Evolutionary conservation across 2,329 filamentous ascomycete genomes (phyloP).

Genomic region (Cladophialophora yegresii): DNA sequence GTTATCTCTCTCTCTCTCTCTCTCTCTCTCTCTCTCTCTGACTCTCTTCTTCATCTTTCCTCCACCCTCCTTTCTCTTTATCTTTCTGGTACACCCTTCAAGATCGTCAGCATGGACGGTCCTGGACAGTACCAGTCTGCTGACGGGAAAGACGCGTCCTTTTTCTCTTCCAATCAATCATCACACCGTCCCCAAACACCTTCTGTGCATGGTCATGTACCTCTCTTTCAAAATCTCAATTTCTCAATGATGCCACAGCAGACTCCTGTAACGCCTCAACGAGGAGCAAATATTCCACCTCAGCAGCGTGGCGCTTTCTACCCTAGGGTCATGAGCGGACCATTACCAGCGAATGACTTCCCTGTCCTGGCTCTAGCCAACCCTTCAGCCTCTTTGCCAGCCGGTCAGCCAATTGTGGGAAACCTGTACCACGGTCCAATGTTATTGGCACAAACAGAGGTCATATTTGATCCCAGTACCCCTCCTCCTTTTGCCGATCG

Average conservation of each 20-base stretch:
- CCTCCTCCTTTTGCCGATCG: slow-evolving; percentile 35
- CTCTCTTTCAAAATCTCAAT: background rate
- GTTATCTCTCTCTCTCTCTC: background rate
- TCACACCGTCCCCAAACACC: slow-evolving; percentile 1
- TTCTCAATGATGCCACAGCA: background rate
- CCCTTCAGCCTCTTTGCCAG: background rate
- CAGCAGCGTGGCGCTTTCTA: background rate
- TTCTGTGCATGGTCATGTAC: background rate
- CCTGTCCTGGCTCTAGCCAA: background rate
- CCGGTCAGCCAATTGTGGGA: background rate
- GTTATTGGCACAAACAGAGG: background rate
- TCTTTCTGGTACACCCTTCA: slow-evolving; percentile 4
- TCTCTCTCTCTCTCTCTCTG: background rate
- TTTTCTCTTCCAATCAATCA: background rate
- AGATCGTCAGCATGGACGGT: slow-evolving; percentile 17
- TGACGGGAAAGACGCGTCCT: background rate
- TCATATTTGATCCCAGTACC: slow-evolving; percentile 24
- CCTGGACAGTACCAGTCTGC: background rate
- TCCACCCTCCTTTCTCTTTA: too few relatives aligned
- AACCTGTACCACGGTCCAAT: background rate
- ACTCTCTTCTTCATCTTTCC: slow-evolving; percentile 7
- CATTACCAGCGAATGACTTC: background rate
- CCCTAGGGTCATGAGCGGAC: background rate
- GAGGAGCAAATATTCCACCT: background rate
- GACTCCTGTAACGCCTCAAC: background rate